Evolutionary conservation across 1,284 basidiomycete species (phyloP).

Genomic region (Agroathelia rolfsii): DNA sequence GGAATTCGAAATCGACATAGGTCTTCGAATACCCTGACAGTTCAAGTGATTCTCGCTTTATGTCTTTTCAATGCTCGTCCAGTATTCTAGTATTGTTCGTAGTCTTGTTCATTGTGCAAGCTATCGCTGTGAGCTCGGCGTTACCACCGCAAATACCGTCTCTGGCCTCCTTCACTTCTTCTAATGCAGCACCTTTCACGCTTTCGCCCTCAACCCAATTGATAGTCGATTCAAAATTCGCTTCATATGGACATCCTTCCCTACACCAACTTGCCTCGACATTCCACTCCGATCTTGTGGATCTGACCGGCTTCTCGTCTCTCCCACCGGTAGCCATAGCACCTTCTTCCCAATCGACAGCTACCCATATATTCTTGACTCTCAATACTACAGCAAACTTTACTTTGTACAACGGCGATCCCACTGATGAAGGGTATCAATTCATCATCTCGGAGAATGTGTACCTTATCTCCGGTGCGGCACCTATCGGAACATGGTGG

Average conservation of each 20-base stretch:
- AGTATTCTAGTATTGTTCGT: too few relatives aligned
- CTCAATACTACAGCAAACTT: slow-evolving; percentile 14
- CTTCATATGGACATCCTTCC: slow-evolving; percentile 9
- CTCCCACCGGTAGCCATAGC: slow-evolving; percentile 6
- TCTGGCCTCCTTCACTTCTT: slow-evolving; percentile 13
- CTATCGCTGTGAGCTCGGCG: too few relatives aligned
- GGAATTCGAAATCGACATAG: too few relatives aligned
- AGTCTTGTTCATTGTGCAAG: too few relatives aligned
- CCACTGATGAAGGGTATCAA: slow-evolving; percentile 25
- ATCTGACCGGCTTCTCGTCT: slow-evolving; percentile 13
- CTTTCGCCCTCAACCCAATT: slow-evolving; percentile 14
- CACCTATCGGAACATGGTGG: slow-evolving; percentile 26
- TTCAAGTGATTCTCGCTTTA: too few relatives aligned
- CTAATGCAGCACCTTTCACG: slow-evolving; percentile 9
- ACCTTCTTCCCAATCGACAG: not conserved
- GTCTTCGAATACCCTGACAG: too few relatives aligned
- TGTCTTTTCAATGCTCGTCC: too few relatives aligned
- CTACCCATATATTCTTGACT: slow-evolving; percentile 17
- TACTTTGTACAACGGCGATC: slow-evolving; percentile 19
- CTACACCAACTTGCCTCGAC: slow-evolving; percentile 17
- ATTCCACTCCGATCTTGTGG: slow-evolving; percentile 15
- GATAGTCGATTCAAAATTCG: slow-evolving; percentile 14
- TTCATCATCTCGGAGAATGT: slow-evolving; percentile 17
- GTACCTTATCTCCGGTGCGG: slow-evolving; percentile 22
- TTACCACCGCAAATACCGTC: slow-evolving; percentile 15